phyloP scores from a whole-genome alignment of 2,329 filamentous ascomycete species.

The Mollisia scopiformis region DNA sequence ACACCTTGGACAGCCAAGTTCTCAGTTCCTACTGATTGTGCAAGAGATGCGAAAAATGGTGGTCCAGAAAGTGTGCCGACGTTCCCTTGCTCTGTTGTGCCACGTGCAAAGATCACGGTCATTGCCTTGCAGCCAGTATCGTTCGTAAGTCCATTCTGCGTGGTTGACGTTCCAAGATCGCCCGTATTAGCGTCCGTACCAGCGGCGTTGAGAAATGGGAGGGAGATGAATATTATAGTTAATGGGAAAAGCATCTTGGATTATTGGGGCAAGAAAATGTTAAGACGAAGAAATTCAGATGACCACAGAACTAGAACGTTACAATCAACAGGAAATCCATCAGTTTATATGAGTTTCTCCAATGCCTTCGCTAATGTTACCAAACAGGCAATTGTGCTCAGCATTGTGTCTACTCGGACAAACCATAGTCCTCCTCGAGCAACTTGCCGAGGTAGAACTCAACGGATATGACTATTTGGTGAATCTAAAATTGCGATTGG shows the following conservation, averaged over 20 bases:
- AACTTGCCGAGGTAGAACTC: neutral
- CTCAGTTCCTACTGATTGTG: slow-evolving; percentile 42
- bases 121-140: slow-evolving; percentile 45
- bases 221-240: neutral
- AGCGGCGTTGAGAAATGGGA: neutral
- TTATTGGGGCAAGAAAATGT: neutral
- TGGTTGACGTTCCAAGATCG: slow-evolving; percentile 7
- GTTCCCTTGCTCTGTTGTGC: slow-evolving; percentile 55
- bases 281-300: neutral
- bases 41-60: slow-evolving; percentile 51
- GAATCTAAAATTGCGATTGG: neutral
- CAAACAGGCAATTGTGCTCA: neutral
- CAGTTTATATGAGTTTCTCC: neutral
- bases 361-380: neutral
- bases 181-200: neutral
- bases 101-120: slow-evolving; percentile 60
- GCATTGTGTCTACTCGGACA: neutral
- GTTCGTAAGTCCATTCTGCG: slow-evolving; percentile 29
- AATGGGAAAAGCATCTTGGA: neutral
- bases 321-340: neutral
- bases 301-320: neutral
- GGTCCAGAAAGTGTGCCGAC: slow-evolving; percentile 54
- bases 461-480: neutral
- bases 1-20: slow-evolving; percentile 57
- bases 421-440: neutral